Percentiles rank a stretch among this genome's conserved stretches.
Evolutionary conservation across 1,284 basidiomycete genomes (phyloP).

Genomic region (Puccinia polysora): DNA sequence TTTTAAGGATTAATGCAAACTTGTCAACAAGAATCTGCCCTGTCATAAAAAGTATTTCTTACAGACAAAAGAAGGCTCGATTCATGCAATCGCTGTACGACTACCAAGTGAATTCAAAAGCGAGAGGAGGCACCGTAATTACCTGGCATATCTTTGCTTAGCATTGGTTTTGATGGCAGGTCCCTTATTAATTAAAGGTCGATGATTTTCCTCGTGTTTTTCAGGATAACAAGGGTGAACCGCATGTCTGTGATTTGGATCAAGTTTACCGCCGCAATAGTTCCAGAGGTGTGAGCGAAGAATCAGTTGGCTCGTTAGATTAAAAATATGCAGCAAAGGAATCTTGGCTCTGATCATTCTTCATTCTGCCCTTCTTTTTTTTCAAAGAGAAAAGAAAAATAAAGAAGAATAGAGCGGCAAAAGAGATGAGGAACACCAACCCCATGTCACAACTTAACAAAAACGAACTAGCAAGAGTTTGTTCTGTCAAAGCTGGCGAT

Average conservation of each 20-base stretch:
- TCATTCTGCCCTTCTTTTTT: no score
- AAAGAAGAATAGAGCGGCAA: background rate
- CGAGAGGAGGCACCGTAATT: no score
- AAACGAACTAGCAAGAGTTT: conserved; percentile 55
- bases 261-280: no score
- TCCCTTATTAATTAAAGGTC: conserved; percentile 78
- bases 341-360: no score
- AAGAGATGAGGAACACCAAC: background rate
- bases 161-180: conserved; percentile 88
- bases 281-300: no score
- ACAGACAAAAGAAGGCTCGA: background rate
- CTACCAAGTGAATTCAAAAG: no score
- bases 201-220: conserved; percentile 81
- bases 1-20: no score
- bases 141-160: conserved; percentile 54
- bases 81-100: background rate
- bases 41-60: background rate
- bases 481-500: conserved; percentile 52
- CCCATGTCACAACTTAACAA: conserved; percentile 45
- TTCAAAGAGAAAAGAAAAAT: no score
- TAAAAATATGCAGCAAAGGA: no score
- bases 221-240: conserved; percentile 82
- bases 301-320: no score
- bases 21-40: background rate
- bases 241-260: conserved; percentile 55